Base-by-base conservation (phyloP, 805 yeast species). In the Ogataea naganishii region DNA sequence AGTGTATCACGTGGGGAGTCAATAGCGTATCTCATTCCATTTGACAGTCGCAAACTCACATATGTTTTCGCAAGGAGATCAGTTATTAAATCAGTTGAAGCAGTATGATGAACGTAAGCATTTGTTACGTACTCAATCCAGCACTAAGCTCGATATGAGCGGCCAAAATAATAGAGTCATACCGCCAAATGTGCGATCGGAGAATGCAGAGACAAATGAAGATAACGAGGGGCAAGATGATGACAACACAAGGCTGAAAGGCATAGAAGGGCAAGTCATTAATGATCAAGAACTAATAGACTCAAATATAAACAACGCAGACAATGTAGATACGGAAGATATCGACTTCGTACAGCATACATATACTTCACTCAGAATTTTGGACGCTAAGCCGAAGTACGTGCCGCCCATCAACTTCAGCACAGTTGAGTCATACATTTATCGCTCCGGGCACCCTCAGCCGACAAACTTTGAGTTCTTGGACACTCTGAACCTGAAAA, bases 391-490 rank as follows among this genome's bases (percentile, higher is more conserved):
- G 30, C 61, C 61, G 3, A 38, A 45, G 24, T 70, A 64, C 38
- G 94, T 88, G 1, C 98, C 98, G 4, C 98, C 98, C 1, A 64
- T 92, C 41, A 88, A 85, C 53, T 89, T 89, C 46, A 72, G 94
- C 1, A 71, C 84, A 14, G 95, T 92, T 2, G 95, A 83, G 36
- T 86, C 84, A 34, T 77, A 82, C 6, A 72, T 89, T 9, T 89
- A 88, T 52, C 61, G 98, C 13, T 79, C 94, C 2, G 98, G 98
- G 2, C 94, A 88, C 47, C 98, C 98, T 1, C 82, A 85, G 62
- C 81, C 84, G 0, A 69, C 76, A 39, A 89, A 86, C 57, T 84
- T 75, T 46, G 72, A 79, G n/a, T 92, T 84, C 42, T 63, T 89
- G 14, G 68, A 69, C 41, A 78, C 75, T 18, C 56, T 92, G 28